These are phyloP conservation scores for Rutstroemia sp. DNA, from an alignment of 2,329 filamentous ascomycete genomes.

Conservation along the genomic window DNA sequence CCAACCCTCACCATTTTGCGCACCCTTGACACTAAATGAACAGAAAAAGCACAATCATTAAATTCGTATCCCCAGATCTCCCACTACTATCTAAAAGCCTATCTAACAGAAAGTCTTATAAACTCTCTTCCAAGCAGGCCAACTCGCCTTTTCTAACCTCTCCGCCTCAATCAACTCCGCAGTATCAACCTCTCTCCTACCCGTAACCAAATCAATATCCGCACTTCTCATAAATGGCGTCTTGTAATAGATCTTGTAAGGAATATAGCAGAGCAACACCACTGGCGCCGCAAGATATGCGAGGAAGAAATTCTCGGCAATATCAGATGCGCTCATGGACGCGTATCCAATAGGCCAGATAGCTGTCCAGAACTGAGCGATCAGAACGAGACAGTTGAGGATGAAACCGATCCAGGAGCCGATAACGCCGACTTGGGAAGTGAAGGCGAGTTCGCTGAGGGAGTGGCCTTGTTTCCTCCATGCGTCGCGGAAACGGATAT, in stretches of 20 bases:
- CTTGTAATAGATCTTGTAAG: conserved; percentile 52
- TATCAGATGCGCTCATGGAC: conserved; percentile 16
- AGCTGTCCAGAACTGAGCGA: conserved; percentile 36
- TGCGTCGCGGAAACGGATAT: conserved; percentile 59
- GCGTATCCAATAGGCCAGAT: conserved; percentile 41
- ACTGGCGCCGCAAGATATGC: conserved; percentile 48
- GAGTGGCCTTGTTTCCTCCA: conserved; percentile 50
- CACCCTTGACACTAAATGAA: too few species aligned
- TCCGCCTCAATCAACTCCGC: conserved; percentile 21
- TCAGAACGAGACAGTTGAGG: conserved; percentile 40
- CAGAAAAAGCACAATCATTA: too few species aligned
- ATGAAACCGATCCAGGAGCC: conserved; percentile 56
- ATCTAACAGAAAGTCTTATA: conserved; percentile 5
- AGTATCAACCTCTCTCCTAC: conserved; percentile 19
- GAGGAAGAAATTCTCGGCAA: conserved; percentile 49
- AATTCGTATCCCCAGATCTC: too few species aligned
- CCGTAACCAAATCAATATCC: conserved; percentile 22
- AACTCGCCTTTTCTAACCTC: conserved; percentile 12
- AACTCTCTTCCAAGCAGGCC: conserved; percentile 24
- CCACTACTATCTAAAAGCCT: too few species aligned
- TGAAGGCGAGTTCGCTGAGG: conserved; percentile 59
- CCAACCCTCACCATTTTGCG: too few species aligned
- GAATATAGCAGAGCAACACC: conserved; percentile 48
- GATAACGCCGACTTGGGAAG: conserved; percentile 48
- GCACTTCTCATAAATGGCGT: conserved; percentile 28